Evolutionary conservation across 2,329 filamentous ascomycete genomes (phyloP).

Genomic region (Fusarium continuum): DNA sequence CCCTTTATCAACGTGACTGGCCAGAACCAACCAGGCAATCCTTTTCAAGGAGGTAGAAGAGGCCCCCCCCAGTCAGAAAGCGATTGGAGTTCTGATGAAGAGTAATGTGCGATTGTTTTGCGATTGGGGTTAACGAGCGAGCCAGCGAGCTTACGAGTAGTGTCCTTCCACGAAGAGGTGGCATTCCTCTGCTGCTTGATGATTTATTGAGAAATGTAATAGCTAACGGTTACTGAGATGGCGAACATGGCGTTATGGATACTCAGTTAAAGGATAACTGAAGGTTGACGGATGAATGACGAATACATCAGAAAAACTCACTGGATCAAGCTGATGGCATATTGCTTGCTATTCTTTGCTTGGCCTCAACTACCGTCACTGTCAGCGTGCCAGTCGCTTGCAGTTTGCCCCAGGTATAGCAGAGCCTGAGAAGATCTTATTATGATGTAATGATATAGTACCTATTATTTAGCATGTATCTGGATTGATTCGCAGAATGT

Average conservation of each 20-base stretch:
- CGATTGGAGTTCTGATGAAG: conserved; percentile 15
- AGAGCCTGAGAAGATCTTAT: not conserved
- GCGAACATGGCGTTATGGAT: conserved; percentile 28
- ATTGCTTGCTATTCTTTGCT: conserved; percentile 3
- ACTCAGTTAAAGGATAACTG: not conserved
- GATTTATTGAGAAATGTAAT: conserved; percentile 17
- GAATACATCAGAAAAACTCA: conserved; percentile 9
- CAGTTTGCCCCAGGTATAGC: not conserved
- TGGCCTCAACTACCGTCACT: not conserved
- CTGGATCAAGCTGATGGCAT: not conserved
- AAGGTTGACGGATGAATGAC: not conserved
- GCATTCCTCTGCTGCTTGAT: not conserved
- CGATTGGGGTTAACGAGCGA: conserved; percentile 7
- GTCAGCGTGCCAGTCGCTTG: not conserved
- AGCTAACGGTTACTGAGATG: conserved; percentile 22
- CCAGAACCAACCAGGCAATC: conserved; percentile 32
- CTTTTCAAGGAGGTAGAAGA: conserved; percentile 16
- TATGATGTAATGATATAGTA: not conserved
- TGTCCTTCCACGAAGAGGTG: not conserved
- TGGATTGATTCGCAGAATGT: not conserved
- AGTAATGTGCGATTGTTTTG: not conserved
- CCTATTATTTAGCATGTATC: too few relatives aligned
- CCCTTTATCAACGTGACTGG: conserved; percentile 41
- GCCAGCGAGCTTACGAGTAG: not conserved
- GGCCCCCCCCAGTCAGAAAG: conserved; percentile 3